These are phyloP conservation scores for Backusella luteola DNA, from an alignment of 192 early-diverging fungal genomes.

Conservation along the genomic window DNA sequence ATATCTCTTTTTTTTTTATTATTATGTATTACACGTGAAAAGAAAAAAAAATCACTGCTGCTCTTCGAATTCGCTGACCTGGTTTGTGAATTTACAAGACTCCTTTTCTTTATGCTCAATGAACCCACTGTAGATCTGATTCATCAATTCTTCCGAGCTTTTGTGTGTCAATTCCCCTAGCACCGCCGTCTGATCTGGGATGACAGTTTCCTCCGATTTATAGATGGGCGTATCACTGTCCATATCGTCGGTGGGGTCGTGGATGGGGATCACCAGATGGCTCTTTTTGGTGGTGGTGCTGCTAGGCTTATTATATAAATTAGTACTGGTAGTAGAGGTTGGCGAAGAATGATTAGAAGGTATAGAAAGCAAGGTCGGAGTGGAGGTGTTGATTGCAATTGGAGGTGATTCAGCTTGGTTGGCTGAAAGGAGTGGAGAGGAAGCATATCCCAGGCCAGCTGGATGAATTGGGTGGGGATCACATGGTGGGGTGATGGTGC, in stretches of 20 bases:
- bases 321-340: background rate
- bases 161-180: conserved; percentile 28
- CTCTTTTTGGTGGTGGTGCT: background rate
- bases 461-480: background rate
- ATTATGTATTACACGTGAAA: background rate
- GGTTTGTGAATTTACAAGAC: background rate
- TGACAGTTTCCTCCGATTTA: conserved; percentile 17
- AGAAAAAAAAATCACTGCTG: background rate
- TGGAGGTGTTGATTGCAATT: background rate
- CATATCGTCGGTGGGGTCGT: conserved; percentile 35
- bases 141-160: conserved; percentile 37
- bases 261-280: conserved; percentile 26
- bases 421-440: background rate
- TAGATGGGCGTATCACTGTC: conserved; percentile 38
- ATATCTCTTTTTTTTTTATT: background rate
- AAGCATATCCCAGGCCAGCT: conserved; percentile 2
- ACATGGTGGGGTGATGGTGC: conserved; percentile 23
- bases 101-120: conserved; percentile 1
- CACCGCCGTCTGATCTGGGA: conserved; percentile 13
- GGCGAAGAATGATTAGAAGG: background rate
- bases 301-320: background rate
- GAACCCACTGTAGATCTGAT: conserved; percentile 36
- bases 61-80: background rate
- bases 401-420: background rate
- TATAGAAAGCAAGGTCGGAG: background rate